Evolutionary conservation across 2,329 filamentous ascomycete genomes (phyloP), one percentile per base, ranked within the genome.

Genomic region (Colletotrichum gloeosporioides): DNA sequence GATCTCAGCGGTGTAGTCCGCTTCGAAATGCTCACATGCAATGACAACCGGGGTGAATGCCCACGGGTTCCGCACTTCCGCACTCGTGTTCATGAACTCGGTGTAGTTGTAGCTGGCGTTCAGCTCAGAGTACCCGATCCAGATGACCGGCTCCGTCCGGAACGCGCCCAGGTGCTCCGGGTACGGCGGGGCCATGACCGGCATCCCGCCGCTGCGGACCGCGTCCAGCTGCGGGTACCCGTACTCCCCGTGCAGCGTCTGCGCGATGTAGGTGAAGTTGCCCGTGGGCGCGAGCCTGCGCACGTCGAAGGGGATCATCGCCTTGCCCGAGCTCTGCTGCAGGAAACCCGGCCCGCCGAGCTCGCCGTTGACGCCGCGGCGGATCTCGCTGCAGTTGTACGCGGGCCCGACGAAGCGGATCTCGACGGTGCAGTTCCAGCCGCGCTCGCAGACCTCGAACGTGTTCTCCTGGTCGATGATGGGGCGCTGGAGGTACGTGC

Each of bases 401-500:
- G 82, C 84, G 0, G 84, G 84, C 6, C 78, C 84, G 15, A 78
- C 79, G 55, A 86, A 85, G 32, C 80, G 76, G 64, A 84, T 77
- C 1, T 77, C 79, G 70, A 83, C 84, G 2, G 81, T 82, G 62
- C 84, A 86, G 68, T 85, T 85, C 80, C 82, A 85, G 9, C 82
- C 81, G 0, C 73, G 49, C 32, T 83, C 81, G 66, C 83, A 83
- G 2, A 84, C 82, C 44, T 81, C 77, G 27, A 84, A 76, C 1
- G 78, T 80, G 6, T 84, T 82, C 3, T 82, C 61, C 18, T 80
- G 81, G 10, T 76, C 66, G 18, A 81, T 78, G 34, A 82, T 77
- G 7, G 80, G 77, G 29, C 78, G 70, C 16, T 80, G 73, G 7
- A 78, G 78, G 29, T 77, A 82, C 3, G 78, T 78, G 5, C 80